These are phyloP conservation scores for Fraxinus americana DNA, from an alignment of 257 asterid species.

Conservation along the genomic window DNA sequence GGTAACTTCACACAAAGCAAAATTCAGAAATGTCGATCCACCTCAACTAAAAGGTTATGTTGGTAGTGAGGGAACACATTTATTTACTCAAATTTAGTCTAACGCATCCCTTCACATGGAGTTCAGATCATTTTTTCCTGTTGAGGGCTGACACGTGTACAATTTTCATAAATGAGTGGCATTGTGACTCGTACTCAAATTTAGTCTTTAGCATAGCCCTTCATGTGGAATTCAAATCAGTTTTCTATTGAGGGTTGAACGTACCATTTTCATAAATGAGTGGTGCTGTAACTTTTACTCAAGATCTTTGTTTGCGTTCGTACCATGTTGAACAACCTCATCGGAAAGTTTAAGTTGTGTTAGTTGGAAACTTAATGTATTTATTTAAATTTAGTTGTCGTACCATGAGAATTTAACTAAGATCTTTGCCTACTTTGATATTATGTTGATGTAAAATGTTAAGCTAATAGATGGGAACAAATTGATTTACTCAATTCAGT, in stretches of 20 bases:
- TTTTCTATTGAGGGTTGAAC: no score
- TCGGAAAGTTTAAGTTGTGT: no score
- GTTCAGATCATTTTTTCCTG: background rate
- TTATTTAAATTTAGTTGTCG: no score
- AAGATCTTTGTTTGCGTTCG: no score
- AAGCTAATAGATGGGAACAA: background rate
- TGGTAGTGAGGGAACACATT: background rate
- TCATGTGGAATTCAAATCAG: no score
- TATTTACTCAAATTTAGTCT: background rate
- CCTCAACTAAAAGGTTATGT: background rate
- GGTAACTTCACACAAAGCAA: background rate
- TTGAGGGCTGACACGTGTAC: background rate
- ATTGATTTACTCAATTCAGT: background rate
- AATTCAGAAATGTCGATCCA: background rate
- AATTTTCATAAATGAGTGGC: background rate
- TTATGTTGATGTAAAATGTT: background rate
- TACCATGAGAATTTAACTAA: background rate
- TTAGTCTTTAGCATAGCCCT: no score
- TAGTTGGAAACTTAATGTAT: no score
- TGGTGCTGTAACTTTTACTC: no score
- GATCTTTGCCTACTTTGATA: background rate
- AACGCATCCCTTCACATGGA: background rate
- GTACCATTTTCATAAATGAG: no score
- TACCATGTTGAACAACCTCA: no score
- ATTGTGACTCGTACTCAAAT: background rate